A percentile compares a stretch with the other conserved stretches of the same genome.
Evolutionary conservation across 345 rosid genomes (phyloP).

Genomic region (Carallia pectinifolia): DNA sequence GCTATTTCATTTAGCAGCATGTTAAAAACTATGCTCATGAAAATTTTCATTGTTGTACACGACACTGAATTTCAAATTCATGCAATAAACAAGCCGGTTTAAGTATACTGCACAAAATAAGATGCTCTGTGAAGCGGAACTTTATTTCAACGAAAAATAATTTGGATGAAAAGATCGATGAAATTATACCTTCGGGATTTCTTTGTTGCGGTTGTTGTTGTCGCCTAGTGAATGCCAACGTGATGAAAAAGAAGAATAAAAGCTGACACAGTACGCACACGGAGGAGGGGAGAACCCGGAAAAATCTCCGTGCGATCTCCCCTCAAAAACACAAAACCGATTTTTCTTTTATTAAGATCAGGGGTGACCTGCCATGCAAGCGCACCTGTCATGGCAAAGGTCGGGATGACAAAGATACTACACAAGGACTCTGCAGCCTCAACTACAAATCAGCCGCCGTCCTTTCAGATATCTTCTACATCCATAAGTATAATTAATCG

Average conservation of each 20-base stretch:
- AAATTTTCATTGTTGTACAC: too few species aligned
- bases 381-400: conserved; percentile 97
- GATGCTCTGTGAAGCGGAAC: too few species aligned
- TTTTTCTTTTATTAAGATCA: conserved; percentile 43
- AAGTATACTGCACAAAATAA: too few species aligned
- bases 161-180: too few species aligned
- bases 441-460: conserved; percentile 19
- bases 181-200: too few species aligned
- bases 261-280: conserved; percentile 8
- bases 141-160: too few species aligned
- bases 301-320: conserved; percentile 82
- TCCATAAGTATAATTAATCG: conserved; percentile 14
- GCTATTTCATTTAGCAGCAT: too few species aligned
- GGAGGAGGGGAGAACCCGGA: conserved; percentile 72
- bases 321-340: conserved; percentile 43
- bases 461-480: conserved; percentile 45
- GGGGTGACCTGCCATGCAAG: conserved; percentile 85
- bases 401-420: conserved; percentile 61
- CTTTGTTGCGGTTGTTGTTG: too few species aligned
- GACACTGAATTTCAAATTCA: too few species aligned
- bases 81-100: too few species aligned
- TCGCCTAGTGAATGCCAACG: neutral
- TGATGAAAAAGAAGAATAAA: neutral
- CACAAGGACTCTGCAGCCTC: conserved; percentile 33
- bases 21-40: too few species aligned